These are phyloP conservation scores for Gyromitra esculenta DNA, from an alignment of 2,329 filamentous ascomycete genomes.

Conservation along the genomic window DNA sequence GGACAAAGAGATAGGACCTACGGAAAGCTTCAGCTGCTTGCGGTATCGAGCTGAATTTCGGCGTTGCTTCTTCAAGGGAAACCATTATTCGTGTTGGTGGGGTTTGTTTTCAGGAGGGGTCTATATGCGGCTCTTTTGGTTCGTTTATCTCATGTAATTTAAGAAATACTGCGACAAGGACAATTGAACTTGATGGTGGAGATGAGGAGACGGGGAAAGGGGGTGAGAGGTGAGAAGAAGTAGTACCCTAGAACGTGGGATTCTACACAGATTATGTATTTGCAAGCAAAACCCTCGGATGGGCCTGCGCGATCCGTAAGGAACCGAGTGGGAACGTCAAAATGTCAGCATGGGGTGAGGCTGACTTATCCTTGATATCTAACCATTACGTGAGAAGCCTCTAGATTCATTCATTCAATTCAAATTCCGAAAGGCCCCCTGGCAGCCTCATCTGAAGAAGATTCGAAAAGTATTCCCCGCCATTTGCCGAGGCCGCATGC, in stretches of 20 bases:
- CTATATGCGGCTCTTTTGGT: slow-evolving; percentile 14
- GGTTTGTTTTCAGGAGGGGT: neutral
- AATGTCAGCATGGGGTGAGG: slow-evolving; percentile 37
- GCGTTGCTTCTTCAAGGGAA: slow-evolving; percentile 42
- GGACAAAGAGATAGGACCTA: slow-evolving; percentile 61
- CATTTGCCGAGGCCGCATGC: slow-evolving; percentile 32
- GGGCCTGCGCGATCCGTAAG: slow-evolving; percentile 17
- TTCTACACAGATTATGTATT: slow-evolving; percentile 33
- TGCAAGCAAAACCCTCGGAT: slow-evolving; percentile 1
- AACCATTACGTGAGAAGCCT: slow-evolving; percentile 27
- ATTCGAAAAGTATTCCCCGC: slow-evolving; percentile 21
- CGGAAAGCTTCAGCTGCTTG: slow-evolving; percentile 73
- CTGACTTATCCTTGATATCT: slow-evolving; percentile 24
- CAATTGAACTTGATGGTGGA: neutral
- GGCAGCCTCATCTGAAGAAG: neutral
- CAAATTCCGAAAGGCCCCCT: neutral
- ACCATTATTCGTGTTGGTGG: slow-evolving; percentile 37
- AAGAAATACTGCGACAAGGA: neutral
- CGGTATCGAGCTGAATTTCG: slow-evolving; percentile 70
- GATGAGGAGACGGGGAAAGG: neutral
- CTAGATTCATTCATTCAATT: slow-evolving; percentile 16
- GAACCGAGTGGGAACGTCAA: slow-evolving; percentile 30
- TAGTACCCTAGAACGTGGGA: slow-evolving; percentile 16
- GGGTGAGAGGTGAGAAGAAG: neutral
- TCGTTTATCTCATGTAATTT: slow-evolving; percentile 22